These are phyloP conservation scores for Hymenoscyphus salicellus DNA, from an alignment of 2,329 filamentous ascomycete species.

Conservation along the genomic window DNA sequence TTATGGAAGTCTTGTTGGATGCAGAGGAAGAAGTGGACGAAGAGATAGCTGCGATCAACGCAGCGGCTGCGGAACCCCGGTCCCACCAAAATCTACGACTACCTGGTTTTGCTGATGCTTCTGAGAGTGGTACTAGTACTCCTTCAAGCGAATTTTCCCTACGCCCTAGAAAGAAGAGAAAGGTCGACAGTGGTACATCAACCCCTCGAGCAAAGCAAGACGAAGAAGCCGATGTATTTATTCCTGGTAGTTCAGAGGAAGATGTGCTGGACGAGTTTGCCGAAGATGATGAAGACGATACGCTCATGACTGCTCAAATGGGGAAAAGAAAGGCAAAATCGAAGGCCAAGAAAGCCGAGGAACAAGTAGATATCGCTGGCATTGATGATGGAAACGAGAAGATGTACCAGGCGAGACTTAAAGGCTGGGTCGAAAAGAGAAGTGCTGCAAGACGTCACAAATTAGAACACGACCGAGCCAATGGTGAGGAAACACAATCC, in stretches of 20 bases:
- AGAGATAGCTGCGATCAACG: slow-evolving; percentile 40
- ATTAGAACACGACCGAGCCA: slow-evolving; percentile 37
- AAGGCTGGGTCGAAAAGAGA: slow-evolving; percentile 68
- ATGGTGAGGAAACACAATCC: slow-evolving; percentile 44
- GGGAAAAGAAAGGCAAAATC: slow-evolving; percentile 36
- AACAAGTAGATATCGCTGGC: slow-evolving; percentile 35
- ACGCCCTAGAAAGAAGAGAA: slow-evolving; percentile 56
- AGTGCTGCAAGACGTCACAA: slow-evolving; percentile 53
- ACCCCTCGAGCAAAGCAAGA: slow-evolving; percentile 23
- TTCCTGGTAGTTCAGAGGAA: slow-evolving; percentile 24
- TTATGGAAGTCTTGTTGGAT: slow-evolving; percentile 76
- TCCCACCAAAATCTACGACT: slow-evolving; percentile 72
- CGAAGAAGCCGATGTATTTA: slow-evolving; percentile 39
- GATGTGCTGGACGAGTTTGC: slow-evolving; percentile 31
- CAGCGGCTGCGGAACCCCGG: slow-evolving; percentile 45
- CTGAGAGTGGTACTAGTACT: slow-evolving; percentile 35
- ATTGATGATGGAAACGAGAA: slow-evolving; percentile 88
- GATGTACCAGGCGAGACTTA: slow-evolving; percentile 72
- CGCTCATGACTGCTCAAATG: slow-evolving; percentile 38
- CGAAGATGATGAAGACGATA: slow-evolving; percentile 36
- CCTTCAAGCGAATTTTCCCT: slow-evolving; percentile 55
- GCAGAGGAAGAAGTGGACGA: slow-evolving; percentile 67
- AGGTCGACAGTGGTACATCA: slow-evolving; percentile 35
- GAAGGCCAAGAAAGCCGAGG: slow-evolving; percentile 32
- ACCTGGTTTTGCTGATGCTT: slow-evolving; percentile 65